Conservation (phyloP, 192 early-diverging fungal species). For the Endogone sp. region DNA sequence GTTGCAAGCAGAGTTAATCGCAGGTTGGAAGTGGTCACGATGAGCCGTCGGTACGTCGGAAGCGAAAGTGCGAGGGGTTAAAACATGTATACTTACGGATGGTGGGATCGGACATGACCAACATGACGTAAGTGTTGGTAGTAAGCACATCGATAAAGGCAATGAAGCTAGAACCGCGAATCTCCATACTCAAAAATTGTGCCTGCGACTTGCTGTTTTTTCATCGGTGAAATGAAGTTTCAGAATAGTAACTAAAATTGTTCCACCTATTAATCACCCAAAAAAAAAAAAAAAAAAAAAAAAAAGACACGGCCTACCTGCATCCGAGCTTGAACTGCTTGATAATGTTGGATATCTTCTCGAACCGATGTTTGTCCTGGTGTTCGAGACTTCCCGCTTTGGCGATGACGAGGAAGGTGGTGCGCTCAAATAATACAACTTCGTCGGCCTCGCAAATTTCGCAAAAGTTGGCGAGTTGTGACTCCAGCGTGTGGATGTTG, state of each 20-base stretch:
- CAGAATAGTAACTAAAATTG: conserved; percentile 16
- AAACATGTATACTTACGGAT: conserved; percentile 61
- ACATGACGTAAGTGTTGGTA: conserved; percentile 84
- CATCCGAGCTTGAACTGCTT: conserved; percentile 89
- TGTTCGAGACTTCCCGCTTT: conserved; percentile 58
- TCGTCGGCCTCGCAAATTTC: conserved; percentile 87
- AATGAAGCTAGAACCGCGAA: conserved; percentile 69
- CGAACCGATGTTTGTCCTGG: conserved; percentile 76
- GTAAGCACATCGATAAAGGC: conserved; percentile 82
- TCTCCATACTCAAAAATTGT: conserved; percentile 85
- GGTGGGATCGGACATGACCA: conserved; percentile 75
- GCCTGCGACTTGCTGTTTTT: conserved; percentile 58
- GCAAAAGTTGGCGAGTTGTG: conserved; percentile 76
- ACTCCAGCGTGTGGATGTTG: conserved; percentile 80
- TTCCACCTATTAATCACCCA: conserved; percentile 6
- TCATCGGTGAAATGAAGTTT: not conserved
- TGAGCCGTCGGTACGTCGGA: not conserved
- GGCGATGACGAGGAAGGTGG: conserved; percentile 95
- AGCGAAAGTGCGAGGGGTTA: not conserved
- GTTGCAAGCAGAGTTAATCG: not conserved
- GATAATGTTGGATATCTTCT: conserved; percentile 88
- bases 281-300: not conserved
- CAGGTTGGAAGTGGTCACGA: no score
- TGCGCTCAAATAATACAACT: conserved; percentile 91
- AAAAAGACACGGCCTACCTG: conserved; percentile 44